These are phyloP conservation scores for Naganishia albida DNA, from an alignment of 1,284 basidiomycete genomes.

Conservation along the genomic window DNA sequence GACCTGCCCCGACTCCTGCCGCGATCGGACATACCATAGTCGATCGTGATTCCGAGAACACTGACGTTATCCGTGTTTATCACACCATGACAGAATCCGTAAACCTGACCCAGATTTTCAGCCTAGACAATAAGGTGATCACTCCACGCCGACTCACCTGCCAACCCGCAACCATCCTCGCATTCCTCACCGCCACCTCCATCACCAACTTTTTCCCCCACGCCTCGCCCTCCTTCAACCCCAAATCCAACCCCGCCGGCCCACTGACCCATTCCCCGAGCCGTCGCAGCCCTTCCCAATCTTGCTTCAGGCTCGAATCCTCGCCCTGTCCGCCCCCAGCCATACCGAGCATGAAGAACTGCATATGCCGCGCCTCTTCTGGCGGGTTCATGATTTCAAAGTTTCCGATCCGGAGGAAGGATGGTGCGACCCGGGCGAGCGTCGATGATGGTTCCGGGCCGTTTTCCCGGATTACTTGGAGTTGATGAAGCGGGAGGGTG, in stretches of 20 bases:
- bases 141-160: slow-evolving; percentile 57
- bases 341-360: slow-evolving; percentile 60
- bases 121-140: background rate
- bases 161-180: slow-evolving; percentile 88
- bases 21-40: slow-evolving; percentile 65
- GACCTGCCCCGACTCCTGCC: too few species aligned
- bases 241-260: slow-evolving; percentile 57
- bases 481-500: slow-evolving; percentile 63
- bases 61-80: slow-evolving; percentile 95
- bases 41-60: slow-evolving; percentile 85
- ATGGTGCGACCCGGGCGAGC: slow-evolving; percentile 79
- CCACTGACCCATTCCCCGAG: slow-evolving; percentile 70
- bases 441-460: slow-evolving; percentile 72
- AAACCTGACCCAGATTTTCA: slow-evolving; percentile 56
- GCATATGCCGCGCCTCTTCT: slow-evolving; percentile 47
- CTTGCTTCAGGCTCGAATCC: slow-evolving; percentile 58
- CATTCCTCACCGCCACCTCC: slow-evolving; percentile 79
- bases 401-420: slow-evolving; percentile 88
- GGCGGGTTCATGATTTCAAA: slow-evolving; percentile 85
- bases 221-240: slow-evolving; percentile 56
- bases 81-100: slow-evolving; percentile 83
- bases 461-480: slow-evolving; percentile 78
- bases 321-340: slow-evolving; percentile 54
- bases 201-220: slow-evolving; percentile 72
- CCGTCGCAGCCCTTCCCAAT: slow-evolving; percentile 70